Evolutionary conservation across 1,284 basidiomycete genomes (phyloP), one percentile per base, ranked within the genome.

Genomic region (Puccinia hordei): DNA sequence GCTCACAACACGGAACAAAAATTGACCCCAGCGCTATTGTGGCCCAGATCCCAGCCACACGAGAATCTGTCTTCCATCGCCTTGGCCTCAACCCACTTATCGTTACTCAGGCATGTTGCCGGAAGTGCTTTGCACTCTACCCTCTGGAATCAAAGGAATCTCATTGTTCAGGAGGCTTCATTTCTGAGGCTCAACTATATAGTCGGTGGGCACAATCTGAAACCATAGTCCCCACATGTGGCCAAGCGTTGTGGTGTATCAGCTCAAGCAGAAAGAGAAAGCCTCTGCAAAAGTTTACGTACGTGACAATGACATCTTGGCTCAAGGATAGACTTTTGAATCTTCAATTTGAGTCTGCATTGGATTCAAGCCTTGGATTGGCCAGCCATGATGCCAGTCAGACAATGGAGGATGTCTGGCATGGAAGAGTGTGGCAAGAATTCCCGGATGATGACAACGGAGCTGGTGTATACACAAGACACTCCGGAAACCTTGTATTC

Each of bases 361-460:
- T 68, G 15, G 66, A 68, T 46, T 44, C n/a, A 0, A 68, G 66
- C n/a, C n/a, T 68, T 4, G 12, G 12, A 6, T 4, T 12, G 12
- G 38, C 12, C 12, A 41, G 12, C 38, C 4, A 6, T 4, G 22
- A 2, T 5, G 0, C 19, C 10, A 17, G 24, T 68, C 35, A 41
- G 61, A 30, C 17, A 1, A 63, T 63, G 61, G 61, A 63, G 15
- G 61, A 63, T 35, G 35, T 63, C 1, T 68, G 66, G 66, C 38
- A 68, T 24, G 66, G 66, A 27, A 2, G 66, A 27, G 46, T 68
- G 5, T 68, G 66, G 66, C 66, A 68, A 68, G 66, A 68, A 68
- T 68, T 68, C 27, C 2, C 24, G 0, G 49, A 68, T 33, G 12
- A 24, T 15, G 41, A 68, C 22, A 10, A 24, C 12, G 66, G 41